Evolutionary conservation across 768 basidiomycete genomes (phyloP).

Genomic region (Termitomyces heimii): DNA sequence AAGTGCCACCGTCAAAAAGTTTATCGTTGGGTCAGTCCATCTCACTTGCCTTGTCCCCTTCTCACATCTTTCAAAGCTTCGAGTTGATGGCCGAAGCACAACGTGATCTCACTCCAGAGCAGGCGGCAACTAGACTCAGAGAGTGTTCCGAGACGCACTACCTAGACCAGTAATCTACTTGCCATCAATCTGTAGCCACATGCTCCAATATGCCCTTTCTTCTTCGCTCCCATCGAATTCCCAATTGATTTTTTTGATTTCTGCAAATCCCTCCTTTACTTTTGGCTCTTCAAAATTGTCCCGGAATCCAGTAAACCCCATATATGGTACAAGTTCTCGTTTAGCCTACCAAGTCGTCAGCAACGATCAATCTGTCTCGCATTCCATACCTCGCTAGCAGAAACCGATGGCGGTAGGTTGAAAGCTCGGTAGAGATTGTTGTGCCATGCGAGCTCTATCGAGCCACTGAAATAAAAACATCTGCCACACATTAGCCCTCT

Average conservation of each 20-base stretch:
- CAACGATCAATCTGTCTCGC: not conserved
- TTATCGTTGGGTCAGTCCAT: conserved; percentile 72
- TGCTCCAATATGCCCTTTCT: conserved; percentile 66
- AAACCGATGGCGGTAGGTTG: conserved; percentile 42
- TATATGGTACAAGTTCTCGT: conserved; percentile 52
- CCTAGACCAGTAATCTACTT: conserved; percentile 36
- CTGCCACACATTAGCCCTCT: conserved; percentile 24
- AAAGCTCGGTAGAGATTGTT: conserved; percentile 88
- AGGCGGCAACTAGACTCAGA: conserved; percentile 68
- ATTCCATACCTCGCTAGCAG: conserved; percentile 32
- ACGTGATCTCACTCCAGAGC: conserved; percentile 85
- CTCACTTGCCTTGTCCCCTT: not conserved
- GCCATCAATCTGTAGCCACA: conserved; percentile 82
- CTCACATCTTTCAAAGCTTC: conserved; percentile 40
- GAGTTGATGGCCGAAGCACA: conserved; percentile 91
- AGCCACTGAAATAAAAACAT: conserved; percentile 71
- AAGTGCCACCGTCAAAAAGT: conserved; percentile 80
- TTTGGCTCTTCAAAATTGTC: conserved; percentile 63
- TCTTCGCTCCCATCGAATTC: conserved; percentile 71
- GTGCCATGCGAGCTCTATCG: conserved; percentile 84
- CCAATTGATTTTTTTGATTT: conserved; percentile 77
- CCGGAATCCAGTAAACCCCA: conserved; percentile 53
- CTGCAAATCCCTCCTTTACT: conserved; percentile 65
- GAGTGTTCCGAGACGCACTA: conserved; percentile 58
- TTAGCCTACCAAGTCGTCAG: conserved; percentile 25